Base-by-base conservation (phyloP, 2,329 filamentous ascomycete species). In the Clonostachys rhizophaga region DNA sequence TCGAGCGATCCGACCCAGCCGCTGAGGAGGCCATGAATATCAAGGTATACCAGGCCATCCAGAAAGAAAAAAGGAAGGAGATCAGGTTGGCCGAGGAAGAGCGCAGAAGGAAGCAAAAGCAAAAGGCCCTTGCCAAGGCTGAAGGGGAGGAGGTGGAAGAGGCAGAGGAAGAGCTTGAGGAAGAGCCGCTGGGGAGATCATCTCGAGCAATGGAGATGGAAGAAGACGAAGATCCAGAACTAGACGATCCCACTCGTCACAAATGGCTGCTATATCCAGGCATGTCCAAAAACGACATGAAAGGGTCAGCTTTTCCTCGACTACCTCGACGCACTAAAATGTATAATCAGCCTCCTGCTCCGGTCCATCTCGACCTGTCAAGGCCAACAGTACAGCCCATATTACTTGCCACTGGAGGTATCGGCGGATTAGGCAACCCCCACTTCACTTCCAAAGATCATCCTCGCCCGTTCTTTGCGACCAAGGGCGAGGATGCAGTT, bases 201-300 rank as follows among this genome's bases (percentile, higher is more conserved):
- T 17, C 46, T 36, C 11, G n/a, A 11, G 16, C 40, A 18, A 9
- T n/a, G 11, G 44, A 44, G 5, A 36, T 30, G 14, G 49, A 54
- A 12, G 54, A 52, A 16, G 50, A 56, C 9, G 46, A 51, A 16
- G 53, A 54, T 16, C 58, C 60, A 14, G 58, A 69, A 24, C 61
- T 60, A 6, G 66, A 71, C 70, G 71, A 20, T 66, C 66, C 17
- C 64, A 70, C 10, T 71, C 76, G 83, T 43, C 80, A 89, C 50
- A 91, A 91, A 60, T 97, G 90, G 85, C 73, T 96, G 35, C 72
- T 96, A 11, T 95, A 95, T 63, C 91, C 92, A 0, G 89, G 89
- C 5, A 77, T 89, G 46, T 75, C 77, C 14, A 78, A 85, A 42
- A 81, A 83, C 0, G 87, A 91, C n/a, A 80, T 85, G 58, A 84